Conservation (phyloP, 305 asterid genomes). For the Rubia occidens region DNA sequence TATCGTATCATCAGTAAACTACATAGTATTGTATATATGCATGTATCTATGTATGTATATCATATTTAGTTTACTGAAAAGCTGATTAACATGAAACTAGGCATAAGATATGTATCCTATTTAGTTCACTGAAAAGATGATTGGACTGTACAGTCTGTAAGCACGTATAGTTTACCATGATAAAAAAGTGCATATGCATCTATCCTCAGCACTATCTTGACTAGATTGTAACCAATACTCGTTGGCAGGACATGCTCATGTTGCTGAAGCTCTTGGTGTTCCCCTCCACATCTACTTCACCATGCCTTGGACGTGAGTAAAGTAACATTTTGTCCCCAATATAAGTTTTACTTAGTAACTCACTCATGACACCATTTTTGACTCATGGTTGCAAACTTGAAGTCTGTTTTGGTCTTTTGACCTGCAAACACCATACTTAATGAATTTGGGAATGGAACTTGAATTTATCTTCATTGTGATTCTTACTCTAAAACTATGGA, state of each 20-base stretch:
- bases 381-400: not conserved
- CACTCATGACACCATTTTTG: not conserved
- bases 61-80: not conserved
- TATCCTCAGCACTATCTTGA: not conserved
- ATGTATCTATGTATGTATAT: no score
- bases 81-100: not conserved
- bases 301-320: constrained; percentile 99
- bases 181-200: not conserved
- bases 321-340: not conserved
- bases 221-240: constrained; percentile 9
- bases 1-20: no score
- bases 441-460: not conserved
- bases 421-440: not conserved
- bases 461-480: not conserved
- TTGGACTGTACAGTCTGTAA: no score
- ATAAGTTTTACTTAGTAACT: not conserved
- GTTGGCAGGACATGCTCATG: constrained; percentile 82
- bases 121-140: not conserved
- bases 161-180: not conserved
- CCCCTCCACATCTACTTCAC: constrained; percentile 97
- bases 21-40: no score
- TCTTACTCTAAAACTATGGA: not conserved
- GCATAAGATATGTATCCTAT: not conserved
- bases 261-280: constrained; percentile 96
- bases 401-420: not conserved